These are phyloP conservation scores for Haplographium delicatum DNA, from an alignment of 495 filamentous ascomycete species.

Conservation along the genomic window DNA sequence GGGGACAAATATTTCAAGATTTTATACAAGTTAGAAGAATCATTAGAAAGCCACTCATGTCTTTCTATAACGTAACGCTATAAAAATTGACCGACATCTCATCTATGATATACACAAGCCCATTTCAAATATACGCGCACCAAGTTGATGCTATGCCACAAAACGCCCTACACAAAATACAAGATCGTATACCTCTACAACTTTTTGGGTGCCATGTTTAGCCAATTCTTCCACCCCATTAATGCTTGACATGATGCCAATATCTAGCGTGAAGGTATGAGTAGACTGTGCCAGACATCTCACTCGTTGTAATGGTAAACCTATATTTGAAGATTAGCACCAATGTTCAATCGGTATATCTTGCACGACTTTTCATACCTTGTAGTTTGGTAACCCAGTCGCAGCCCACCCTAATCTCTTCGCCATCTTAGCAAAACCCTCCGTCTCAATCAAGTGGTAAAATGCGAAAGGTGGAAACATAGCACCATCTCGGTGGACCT, in stretches of 20 bases:
- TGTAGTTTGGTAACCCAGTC: constrained; percentile 90
- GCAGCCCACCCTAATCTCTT: constrained; percentile 76
- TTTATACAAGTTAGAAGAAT: too few relatives aligned
- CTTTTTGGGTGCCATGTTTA: constrained; percentile 9
- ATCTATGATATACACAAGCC: constrained; percentile 24
- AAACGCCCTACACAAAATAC: constrained; percentile 16
- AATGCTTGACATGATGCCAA: constrained; percentile 10
- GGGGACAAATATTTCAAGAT: too few relatives aligned
- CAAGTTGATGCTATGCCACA: constrained; percentile 19
- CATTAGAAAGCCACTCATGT: too few relatives aligned
- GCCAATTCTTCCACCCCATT: neutral
- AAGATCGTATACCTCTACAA: constrained; percentile 6
- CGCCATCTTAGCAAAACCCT: constrained; percentile 98
- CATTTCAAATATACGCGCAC: constrained; percentile 9
- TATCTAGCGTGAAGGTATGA: constrained; percentile 17
- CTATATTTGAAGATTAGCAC: too few relatives aligned
- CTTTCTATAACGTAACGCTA: constrained; percentile 8
- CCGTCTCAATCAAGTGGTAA: constrained; percentile 95
- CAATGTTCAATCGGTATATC: too few relatives aligned
- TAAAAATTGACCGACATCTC: constrained; percentile 2
- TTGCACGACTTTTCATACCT: too few relatives aligned
- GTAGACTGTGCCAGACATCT: constrained; percentile 25
- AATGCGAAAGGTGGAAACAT: constrained; percentile 98
- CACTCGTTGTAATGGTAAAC: constrained; percentile 91
- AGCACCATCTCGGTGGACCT: constrained; percentile 93